A percentile compares a stretch with the other conserved stretches of the same genome.
Evolutionary conservation across 306 rosid genomes (phyloP).

Genomic region (Heteromeles arbutifolia): DNA sequence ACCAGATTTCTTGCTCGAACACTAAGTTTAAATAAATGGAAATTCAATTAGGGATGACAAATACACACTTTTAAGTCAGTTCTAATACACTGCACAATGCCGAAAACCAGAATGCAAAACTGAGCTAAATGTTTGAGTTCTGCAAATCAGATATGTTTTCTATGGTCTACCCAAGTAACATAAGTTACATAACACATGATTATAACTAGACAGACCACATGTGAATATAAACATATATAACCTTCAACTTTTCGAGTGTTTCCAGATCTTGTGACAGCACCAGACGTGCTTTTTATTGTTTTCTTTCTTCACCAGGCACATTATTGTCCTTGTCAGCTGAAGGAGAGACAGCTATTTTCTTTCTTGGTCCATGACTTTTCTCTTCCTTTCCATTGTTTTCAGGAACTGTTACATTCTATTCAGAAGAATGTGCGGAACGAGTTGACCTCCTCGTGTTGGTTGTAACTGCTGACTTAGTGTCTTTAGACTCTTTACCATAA

Average conservation of each 20-base stretch:
- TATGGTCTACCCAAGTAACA: neutral
- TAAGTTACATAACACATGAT: neutral
- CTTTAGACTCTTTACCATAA: neutral
- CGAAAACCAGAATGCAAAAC: neutral
- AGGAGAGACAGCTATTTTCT: neutral
- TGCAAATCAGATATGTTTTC: neutral
- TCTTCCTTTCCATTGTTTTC: neutral
- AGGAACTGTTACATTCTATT: neutral
- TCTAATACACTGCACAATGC: neutral
- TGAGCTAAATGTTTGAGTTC: neutral
- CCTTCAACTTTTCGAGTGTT: slow-evolving; percentile 13
- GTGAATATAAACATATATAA: neutral
- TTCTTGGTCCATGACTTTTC: neutral
- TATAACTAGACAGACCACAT: neutral
- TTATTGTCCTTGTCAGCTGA: neutral
- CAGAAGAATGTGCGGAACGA: neutral
- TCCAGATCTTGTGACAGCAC: slow-evolving; percentile 1
- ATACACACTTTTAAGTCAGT: neutral
- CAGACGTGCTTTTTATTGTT: neutral
- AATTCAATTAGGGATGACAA: neutral
- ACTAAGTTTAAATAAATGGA: neutral
- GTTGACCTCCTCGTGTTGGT: neutral
- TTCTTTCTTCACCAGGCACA: neutral
- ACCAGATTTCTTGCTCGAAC: too few relatives aligned
- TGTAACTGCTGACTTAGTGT: neutral